Conservation (phyloP, 2,329 filamentous ascomycete species). For the Coleophoma crateriformis region DNA sequence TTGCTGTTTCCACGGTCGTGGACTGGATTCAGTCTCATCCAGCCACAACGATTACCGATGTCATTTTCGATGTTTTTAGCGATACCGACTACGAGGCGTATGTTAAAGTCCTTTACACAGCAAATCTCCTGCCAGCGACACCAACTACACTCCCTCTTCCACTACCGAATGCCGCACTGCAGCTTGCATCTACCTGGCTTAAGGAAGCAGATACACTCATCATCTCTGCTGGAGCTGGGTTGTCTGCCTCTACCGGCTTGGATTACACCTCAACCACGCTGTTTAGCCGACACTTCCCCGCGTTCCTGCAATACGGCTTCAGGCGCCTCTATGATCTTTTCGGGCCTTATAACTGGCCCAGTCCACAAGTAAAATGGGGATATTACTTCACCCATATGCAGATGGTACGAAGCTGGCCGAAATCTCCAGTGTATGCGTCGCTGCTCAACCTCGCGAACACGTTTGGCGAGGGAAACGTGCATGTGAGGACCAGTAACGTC, state of each 20-base stretch:
- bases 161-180: background rate
- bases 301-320: constrained; percentile 23
- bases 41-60: constrained; percentile 21
- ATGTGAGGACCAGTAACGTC: constrained; percentile 28
- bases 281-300: constrained; percentile 25
- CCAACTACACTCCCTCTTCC: background rate
- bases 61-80: constrained; percentile 29
- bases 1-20: constrained; percentile 22
- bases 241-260: constrained; percentile 28
- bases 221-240: constrained; percentile 27
- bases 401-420: constrained; percentile 22
- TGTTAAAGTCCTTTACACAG: constrained; percentile 5
- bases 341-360: constrained; percentile 24
- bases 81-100: constrained; percentile 21
- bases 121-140: background rate
- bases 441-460: constrained; percentile 12
- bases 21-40: constrained; percentile 23
- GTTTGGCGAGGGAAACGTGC: constrained; percentile 12
- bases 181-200: constrained; percentile 18
- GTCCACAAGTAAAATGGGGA: constrained; percentile 24
- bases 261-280: constrained; percentile 27
- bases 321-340: constrained; percentile 28
- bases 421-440: constrained; percentile 16
- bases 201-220: constrained; percentile 19
- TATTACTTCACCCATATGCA: constrained; percentile 27